Evolutionary conservation across 176 grass and related monocot species (phyloP).

Genomic region (Puccinellia tenuiflora): DNA sequence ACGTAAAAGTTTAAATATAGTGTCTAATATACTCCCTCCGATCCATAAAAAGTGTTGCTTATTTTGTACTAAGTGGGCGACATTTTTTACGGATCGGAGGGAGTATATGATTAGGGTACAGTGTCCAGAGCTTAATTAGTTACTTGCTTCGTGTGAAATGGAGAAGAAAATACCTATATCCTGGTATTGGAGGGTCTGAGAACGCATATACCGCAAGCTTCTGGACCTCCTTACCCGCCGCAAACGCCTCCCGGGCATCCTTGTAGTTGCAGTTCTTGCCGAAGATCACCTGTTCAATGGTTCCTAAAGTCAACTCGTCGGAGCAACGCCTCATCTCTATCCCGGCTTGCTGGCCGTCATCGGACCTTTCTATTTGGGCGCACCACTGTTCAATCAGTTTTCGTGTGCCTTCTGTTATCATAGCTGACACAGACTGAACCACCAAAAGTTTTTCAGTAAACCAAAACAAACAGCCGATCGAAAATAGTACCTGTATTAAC

Average conservation of each 20-base stretch:
- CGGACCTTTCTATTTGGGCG: neutral
- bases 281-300: constrained; percentile 34
- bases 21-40: too few species aligned
- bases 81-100: too few species aligned
- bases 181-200: constrained; percentile 15
- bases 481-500: too few species aligned
- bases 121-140: too few species aligned
- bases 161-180: constrained; percentile 35
- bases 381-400: constrained; percentile 7
- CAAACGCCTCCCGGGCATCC: constrained; percentile 18
- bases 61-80: too few species aligned
- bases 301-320: constrained; percentile 35
- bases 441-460: neutral
- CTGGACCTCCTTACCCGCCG: constrained; percentile 7
- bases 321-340: constrained; percentile 33
- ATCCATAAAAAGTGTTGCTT: too few species aligned
- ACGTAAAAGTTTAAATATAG: neutral
- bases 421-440: constrained; percentile 14
- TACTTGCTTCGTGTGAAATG: too few species aligned
- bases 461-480: neutral
- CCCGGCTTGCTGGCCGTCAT: neutral
- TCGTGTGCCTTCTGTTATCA: constrained; percentile 22
- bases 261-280: constrained; percentile 3
- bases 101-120: too few species aligned
- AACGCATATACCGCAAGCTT: neutral